Evolutionary conservation across 2,329 filamentous ascomycete genomes (phyloP).

Genomic region (Exophiala alcalophila): DNA sequence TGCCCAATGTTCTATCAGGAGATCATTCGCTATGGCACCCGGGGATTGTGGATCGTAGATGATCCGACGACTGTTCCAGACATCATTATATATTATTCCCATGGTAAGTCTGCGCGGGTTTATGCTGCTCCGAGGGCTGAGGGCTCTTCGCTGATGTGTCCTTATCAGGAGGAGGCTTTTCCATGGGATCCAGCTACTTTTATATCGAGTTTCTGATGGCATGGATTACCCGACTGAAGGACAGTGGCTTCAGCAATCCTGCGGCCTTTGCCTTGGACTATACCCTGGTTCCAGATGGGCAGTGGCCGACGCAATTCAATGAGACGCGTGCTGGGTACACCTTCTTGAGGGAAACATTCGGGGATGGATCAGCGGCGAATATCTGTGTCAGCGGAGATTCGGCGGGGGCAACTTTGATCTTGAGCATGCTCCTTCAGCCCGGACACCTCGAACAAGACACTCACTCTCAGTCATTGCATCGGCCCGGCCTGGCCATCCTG

Average conservation of each 20-base stretch:
- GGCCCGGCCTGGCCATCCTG: slow-evolving; percentile 63
- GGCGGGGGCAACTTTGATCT: slow-evolving; percentile 69
- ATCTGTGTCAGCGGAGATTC: slow-evolving; percentile 76
- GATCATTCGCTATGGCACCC: slow-evolving; percentile 51
- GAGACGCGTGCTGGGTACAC: slow-evolving; percentile 67
- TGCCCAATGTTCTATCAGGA: slow-evolving; percentile 65
- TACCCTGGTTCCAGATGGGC: slow-evolving; percentile 70
- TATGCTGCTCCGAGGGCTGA: too few relatives aligned
- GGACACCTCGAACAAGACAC: slow-evolving; percentile 41
- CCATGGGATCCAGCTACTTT: slow-evolving; percentile 78
- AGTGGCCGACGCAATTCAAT: slow-evolving; percentile 70
- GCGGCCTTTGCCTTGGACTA: slow-evolving; percentile 79
- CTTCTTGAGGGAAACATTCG: slow-evolving; percentile 28
- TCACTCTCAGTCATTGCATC: slow-evolving; percentile 23
- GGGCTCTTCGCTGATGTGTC: slow-evolving; percentile 17
- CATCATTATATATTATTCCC: slow-evolving; percentile 76
- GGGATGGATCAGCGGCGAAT: slow-evolving; percentile 38
- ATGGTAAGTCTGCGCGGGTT: slow-evolving; percentile 53
- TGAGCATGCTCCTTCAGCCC: slow-evolving; percentile 68
- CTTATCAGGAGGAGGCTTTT: slow-evolving; percentile 70
- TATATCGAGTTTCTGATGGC: slow-evolving; percentile 79
- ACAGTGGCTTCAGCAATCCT: slow-evolving; percentile 68
- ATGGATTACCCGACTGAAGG: slow-evolving; percentile 64
- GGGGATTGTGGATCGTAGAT: slow-evolving; percentile 67
- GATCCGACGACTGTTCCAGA: slow-evolving; percentile 61